Percentiles rank a stretch among this genome's conserved stretches.
Conservation (phyloP, 2,329 filamentous ascomycete genomes). For the Aspergillus pseudoterreus region DNA sequence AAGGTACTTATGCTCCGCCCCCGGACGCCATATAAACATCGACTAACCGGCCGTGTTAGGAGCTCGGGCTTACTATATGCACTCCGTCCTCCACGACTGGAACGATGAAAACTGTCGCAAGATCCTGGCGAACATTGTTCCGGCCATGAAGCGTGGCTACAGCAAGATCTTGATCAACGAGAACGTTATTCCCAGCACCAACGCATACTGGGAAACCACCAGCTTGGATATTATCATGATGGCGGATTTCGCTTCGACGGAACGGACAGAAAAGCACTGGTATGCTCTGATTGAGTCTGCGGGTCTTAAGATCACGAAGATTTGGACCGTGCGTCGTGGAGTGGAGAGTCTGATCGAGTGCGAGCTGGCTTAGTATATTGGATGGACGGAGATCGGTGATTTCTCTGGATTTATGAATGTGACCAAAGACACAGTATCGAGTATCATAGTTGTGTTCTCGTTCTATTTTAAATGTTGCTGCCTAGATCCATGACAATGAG, state of each 20-base stretch:
- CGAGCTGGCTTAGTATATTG: background rate
- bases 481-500: too few species aligned
- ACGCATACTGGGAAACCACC: slow-evolving; percentile 14
- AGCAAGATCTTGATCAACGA: slow-evolving; percentile 20
- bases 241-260: slow-evolving; percentile 18
- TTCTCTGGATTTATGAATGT: too few species aligned
- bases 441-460: too few species aligned
- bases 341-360: slow-evolving; percentile 2
- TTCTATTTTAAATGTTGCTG: too few species aligned
- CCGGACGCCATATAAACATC: background rate
- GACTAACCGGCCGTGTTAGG: slow-evolving; percentile 1
- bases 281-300: background rate
- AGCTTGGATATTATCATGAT: slow-evolving; percentile 25
- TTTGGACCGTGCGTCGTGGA: background rate
- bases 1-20: slow-evolving; percentile 24
- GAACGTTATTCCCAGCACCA: slow-evolving; percentile 17
- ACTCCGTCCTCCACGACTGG: slow-evolving; percentile 36
- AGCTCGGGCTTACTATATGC: slow-evolving; percentile 28
- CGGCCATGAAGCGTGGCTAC: slow-evolving; percentile 16
- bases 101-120: slow-evolving; percentile 22
- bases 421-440: too few species aligned
- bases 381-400: too few species aligned
- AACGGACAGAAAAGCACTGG: slow-evolving; percentile 18
- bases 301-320: background rate
- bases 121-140: slow-evolving; percentile 26